Base-by-base conservation (phyloP, 1,284 basidiomycete genomes). In the Sparassis latifolia region DNA sequence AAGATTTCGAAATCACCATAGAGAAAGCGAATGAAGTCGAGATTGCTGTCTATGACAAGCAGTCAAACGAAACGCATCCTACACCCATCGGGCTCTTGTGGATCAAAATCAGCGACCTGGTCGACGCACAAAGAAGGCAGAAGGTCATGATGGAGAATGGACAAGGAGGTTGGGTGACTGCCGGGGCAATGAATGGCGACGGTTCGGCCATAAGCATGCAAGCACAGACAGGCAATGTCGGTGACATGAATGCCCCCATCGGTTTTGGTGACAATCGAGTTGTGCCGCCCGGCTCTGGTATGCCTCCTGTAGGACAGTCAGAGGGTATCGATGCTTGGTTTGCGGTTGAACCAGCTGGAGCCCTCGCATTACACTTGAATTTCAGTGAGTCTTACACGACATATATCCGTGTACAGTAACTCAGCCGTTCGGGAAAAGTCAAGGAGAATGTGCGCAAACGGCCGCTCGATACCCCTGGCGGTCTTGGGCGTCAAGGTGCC, bases 11-110 rank as follows among this genome's bases (percentile, higher is more conserved):
- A 68, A 92, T 99, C 55, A 80, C 88, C 1, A 91, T 99, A 46
- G 96, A 98, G 73, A 98, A 97, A 69, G 95, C 95, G 35, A 98
- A 96, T 67, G 97, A 99, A 76, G 90, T 98, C 49, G 97, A 99
- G 70, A 86, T 99, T 45, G 92, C 93, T 10, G 83, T 99, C 30
- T 97, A 95, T 62, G 97, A 99, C 71, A 92, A 92, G 60, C 84
- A 92, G 59, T 82, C 84, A 20, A 85, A 84, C 55, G 90, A 92
- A 54, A 70, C 73, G 9, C 79, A 90, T 59, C 84, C 92, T 1
- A 81, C 91, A 4, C 96, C 96, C 37, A 94, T 99, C 56, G 97
- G 97, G 40, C 79, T 99, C 64, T 76, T 98, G 20, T 99, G 97
- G 97, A 82, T 99, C 57, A 84, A 90, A 57, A 89, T 99, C 58